phyloP scores from a whole-genome alignment of 495 filamentous ascomycete species.

The Annulohypoxylon maeteangense region DNA sequence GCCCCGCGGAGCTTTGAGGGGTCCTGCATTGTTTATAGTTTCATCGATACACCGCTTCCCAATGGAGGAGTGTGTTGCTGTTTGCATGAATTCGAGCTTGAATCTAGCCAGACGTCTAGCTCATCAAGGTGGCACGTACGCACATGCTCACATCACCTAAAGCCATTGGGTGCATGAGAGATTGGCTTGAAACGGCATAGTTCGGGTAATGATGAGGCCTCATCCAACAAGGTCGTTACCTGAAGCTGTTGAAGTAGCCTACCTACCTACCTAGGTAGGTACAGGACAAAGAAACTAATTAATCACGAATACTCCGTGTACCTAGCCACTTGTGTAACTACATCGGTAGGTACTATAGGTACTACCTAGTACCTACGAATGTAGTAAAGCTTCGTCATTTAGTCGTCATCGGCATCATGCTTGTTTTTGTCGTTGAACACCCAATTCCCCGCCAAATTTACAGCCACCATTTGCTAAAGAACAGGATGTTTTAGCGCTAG shows the following conservation, averaged over 20 bases:
- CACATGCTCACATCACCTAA: conserved; percentile 28
- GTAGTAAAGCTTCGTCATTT: conserved; percentile 26
- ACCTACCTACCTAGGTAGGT: too few relatives aligned
- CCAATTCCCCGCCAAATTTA: not conserved
- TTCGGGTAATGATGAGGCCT: not conserved
- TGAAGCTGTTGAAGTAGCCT: not conserved
- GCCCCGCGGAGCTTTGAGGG: not conserved
- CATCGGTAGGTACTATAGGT: not conserved
- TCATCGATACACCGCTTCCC: conserved; percentile 1
- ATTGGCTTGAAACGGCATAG: conserved; percentile 9
- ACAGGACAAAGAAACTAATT: not conserved
- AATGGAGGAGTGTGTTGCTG: not conserved
- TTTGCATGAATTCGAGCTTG: conserved; percentile 10
- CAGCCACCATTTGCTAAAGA: conserved; percentile 9
- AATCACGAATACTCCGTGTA: too few relatives aligned
- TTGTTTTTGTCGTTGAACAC: conserved; percentile 24
- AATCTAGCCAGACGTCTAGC: not conserved
- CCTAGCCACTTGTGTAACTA: not conserved
- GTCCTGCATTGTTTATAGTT: not conserved
- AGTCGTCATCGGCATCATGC: conserved; percentile 31
- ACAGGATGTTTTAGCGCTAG: conserved; percentile 21
- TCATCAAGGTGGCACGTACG: conserved; percentile 1
- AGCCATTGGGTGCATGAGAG: conserved; percentile 24
- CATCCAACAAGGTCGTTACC: conserved; percentile 20
- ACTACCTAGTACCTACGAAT: too few relatives aligned